These are phyloP conservation scores for Polytrichum formosum DNA, from an alignment of 225 moss, liverwort and hornwort species.

Conservation along the genomic window DNA sequence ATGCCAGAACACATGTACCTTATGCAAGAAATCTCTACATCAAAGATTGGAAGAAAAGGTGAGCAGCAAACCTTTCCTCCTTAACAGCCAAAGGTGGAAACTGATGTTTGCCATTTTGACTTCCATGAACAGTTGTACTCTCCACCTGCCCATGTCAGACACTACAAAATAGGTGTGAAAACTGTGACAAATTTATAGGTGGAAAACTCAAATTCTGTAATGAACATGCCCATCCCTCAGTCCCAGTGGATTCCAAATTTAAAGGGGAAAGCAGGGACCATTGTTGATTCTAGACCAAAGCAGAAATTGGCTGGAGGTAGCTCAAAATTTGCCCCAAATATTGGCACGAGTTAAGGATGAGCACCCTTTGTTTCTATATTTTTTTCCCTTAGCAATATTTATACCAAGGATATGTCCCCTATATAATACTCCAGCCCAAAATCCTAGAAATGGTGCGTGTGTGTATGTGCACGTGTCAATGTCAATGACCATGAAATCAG, in stretches of 20 bases:
- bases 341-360: no score
- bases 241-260: background rate
- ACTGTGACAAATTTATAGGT: background rate
- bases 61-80: slow-evolving; percentile 37
- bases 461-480: no score
- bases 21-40: background rate
- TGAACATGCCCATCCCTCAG: background rate
- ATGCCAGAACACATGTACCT: background rate
- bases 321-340: no score
- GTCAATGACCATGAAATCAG: no score
- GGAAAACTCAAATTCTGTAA: background rate
- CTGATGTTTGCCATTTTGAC: slow-evolving; percentile 19
- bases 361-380: no score
- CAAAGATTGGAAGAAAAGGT: background rate
- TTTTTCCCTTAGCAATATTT: no score
- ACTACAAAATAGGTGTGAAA: slow-evolving; percentile 30
- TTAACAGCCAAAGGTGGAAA: slow-evolving; percentile 22
- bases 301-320: background rate
- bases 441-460: no score
- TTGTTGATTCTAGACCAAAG: background rate
- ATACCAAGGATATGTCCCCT: no score
- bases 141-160: slow-evolving; percentile 56
- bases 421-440: no score
- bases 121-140: slow-evolving; percentile 24
- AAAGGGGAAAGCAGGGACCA: background rate